Evolutionary conservation across 768 basidiomycete genomes (phyloP), one percentile per base, ranked within the genome.

Genomic region (Coprinopsis strossmayeri): DNA sequence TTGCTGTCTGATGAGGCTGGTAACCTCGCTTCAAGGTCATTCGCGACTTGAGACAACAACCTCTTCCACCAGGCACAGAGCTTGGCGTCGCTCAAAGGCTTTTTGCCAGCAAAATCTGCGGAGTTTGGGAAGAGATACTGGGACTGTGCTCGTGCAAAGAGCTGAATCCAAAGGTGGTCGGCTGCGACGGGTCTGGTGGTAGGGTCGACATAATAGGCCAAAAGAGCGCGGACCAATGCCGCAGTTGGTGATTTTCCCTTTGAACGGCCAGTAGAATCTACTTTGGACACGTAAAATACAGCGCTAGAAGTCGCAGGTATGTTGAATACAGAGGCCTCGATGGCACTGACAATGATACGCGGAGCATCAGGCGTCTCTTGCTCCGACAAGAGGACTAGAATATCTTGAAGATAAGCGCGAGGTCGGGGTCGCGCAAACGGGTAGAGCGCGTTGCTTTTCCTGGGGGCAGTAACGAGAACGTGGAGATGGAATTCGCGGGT

Each of bases 71-170:
- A 99, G 32, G 73, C 80, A 60, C 91, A 91, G 2, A 98, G 75
- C 59, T 77, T 74, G 37, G 83, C 70, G 61, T 97, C 96, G 37
- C 78, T 74, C 46, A 95, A 65, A 1, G 87, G 82, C 15, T 68
- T 76, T 65, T 97, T 97, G 1, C 78, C 79, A 2, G 65, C 46
- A 54, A 72, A 81, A 17, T 88, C 81, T 2, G 77, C 68, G 9
- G 89, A 91, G 61, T 92, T 92, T 0, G 94, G 87, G 64, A 98
- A 99, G 43, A 99, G 73, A 61, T 98, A 99, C 64, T 97, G 94
- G 28, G 66, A 71, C 65, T 97, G 94, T 2, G 90, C 82, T 15
- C 92, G 76, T 5, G 95, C 95, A 61, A 95, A 97, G 15, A 97
- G 69, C 56, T 95, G 91, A 20, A 96, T 72, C 77, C 87, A 87